Evolutionary conservation across 345 rosid genomes (phyloP).

Genomic region (Euphorbia pulcherrima): DNA sequence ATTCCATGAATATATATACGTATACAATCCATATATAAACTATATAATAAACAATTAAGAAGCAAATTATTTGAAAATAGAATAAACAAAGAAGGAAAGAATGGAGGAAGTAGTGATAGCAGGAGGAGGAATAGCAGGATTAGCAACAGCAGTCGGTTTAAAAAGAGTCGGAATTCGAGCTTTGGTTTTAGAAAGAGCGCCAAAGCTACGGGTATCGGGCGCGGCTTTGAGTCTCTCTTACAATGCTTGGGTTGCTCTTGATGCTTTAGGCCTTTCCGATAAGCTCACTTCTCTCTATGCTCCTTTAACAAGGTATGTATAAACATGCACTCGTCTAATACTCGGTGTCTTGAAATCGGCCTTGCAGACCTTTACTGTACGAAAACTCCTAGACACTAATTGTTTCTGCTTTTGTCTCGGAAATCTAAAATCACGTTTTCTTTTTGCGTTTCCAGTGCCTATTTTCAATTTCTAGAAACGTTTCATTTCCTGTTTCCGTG

Average conservation of each 20-base stretch:
- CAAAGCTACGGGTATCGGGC: slow-evolving; percentile 28
- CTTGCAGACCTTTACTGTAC: too few species aligned
- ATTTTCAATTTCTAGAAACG: too few species aligned
- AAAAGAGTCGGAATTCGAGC: slow-evolving; percentile 26
- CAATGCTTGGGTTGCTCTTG: slow-evolving; percentile 44
- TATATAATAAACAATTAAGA: too few species aligned
- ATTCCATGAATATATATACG: too few species aligned
- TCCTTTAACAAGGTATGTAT: not conserved
- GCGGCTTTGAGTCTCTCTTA: slow-evolving; percentile 26
- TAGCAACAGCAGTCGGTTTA: slow-evolving; percentile 35
- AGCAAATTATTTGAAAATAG: not conserved
- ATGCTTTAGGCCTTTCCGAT: slow-evolving; percentile 25
- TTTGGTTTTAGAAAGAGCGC: slow-evolving; percentile 27
- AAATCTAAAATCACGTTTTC: too few species aligned
- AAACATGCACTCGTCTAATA: not conserved
- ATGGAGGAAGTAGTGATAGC: slow-evolving; percentile 35
- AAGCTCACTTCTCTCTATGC: not conserved
- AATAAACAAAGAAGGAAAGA: too few species aligned
- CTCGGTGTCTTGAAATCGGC: too few species aligned
- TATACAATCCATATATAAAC: not conserved
- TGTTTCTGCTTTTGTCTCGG: too few species aligned
- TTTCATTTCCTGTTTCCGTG: too few species aligned
- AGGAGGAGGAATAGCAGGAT: slow-evolving; percentile 39
- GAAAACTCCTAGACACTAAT: too few species aligned
- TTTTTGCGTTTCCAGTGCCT: too few species aligned